Percentiles rank a stretch among this genome's conserved stretches.
phyloP scores from a whole-genome alignment of 192 early-diverging fungal genomes.

The Radiomyces spectabilis region DNA sequence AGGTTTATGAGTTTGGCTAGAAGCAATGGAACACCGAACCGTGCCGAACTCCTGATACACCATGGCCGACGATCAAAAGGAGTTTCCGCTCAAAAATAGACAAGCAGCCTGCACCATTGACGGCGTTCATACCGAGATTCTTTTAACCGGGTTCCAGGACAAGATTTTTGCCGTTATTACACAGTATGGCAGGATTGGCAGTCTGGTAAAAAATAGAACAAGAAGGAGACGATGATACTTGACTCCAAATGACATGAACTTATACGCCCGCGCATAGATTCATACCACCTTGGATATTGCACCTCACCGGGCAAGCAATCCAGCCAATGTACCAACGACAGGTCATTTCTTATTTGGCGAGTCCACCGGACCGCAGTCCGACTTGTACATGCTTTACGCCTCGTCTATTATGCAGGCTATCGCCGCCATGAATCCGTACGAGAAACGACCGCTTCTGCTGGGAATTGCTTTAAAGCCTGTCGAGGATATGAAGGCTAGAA shows the following conservation, averaged over 20 bases:
- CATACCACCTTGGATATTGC: conserved; percentile 35
- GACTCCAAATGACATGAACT: too few relatives aligned
- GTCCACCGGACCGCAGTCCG: conserved; percentile 24
- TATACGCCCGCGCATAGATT: conserved; percentile 18
- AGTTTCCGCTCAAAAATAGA: conserved; percentile 38
- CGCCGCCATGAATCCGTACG: conserved; percentile 37
- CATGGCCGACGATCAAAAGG: too few relatives aligned
- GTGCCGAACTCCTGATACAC: too few relatives aligned
- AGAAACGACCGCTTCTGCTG: conserved; percentile 35
- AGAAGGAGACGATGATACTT: too few relatives aligned
- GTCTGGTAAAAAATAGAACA: conserved; percentile 36
- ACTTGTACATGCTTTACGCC: conserved; percentile 44
- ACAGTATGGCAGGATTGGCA: conserved; percentile 48
- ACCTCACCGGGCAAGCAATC: conserved; percentile 16
- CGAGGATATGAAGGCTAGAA: conserved; percentile 20
- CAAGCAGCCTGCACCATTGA: conserved; percentile 35
- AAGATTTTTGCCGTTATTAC: conserved; percentile 45
- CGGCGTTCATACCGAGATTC: conserved; percentile 39
- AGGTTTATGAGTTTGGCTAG: too few relatives aligned
- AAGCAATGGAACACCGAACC: too few relatives aligned
- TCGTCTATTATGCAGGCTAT: conserved; percentile 42
- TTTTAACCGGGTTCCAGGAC: conserved; percentile 39
- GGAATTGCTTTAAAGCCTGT: conserved; percentile 36
- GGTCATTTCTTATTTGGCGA: conserved; percentile 40
- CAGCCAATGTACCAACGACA: conserved; percentile 21